Evolutionary conservation across 108 stramenopile species (phyloP), one percentile per base, ranked within the genome.

Genomic region (Chaetoceros tenuissimus): DNA sequence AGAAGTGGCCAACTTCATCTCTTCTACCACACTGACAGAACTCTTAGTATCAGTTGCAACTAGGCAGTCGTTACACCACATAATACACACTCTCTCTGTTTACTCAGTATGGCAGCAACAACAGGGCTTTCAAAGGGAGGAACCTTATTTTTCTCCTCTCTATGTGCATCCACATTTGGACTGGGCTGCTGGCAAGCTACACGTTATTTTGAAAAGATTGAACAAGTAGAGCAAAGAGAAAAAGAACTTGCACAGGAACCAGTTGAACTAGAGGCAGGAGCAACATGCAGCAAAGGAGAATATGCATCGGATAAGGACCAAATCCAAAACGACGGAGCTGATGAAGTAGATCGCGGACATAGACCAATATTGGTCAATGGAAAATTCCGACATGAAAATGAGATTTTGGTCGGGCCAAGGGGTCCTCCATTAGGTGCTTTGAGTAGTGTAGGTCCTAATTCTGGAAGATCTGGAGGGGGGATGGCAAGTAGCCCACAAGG

Each of bases 81-180:
- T n/a, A n/a, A n/a, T n/a, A n/a, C n/a, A n/a, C n/a, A n/a, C n/a
- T n/a, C n/a, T n/a, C n/a, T n/a, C n/a, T n/a, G n/a, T n/a, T n/a
- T n/a, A n/a, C n/a, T n/a, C n/a, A n/a, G n/a, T 10, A 40, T 40
- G 34, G 34, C 34, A 40, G 34, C 34, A 40, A 5, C 34, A 40
- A 10, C 34, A 48, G 59, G 59, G 43, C 23, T 60, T 16, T 60
- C 48, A 56, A 50, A 26, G 5, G 45, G 64, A 7, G 85, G 85
- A 19, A 81, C 79, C 51, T 34, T 76, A 57, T 87, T 91, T 66
- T 91, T 91, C 59, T 72, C 81, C 31, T 69, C 76, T 16, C 65
- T 92, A 24, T 85, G 84, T 68, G 84, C 71, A 24, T 63, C 77
- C n/a, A 92, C 89, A 13, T 92, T 92, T 59, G 82, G 74, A 0